Conservation (phyloP, 805 yeast genomes). For the Nakazawaea sp. region DNA sequence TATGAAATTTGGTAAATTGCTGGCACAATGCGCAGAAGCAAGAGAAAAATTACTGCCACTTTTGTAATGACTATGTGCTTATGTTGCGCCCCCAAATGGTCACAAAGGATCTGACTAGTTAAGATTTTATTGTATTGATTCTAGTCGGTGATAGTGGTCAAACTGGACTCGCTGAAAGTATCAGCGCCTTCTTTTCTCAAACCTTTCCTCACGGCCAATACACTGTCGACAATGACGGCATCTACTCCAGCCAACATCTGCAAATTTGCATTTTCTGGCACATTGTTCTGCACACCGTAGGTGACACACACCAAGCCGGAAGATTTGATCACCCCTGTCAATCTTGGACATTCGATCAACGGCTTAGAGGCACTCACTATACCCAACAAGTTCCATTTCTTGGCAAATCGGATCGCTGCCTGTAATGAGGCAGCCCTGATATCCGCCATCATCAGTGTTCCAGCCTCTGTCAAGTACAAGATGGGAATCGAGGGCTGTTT, state of each 20-base stretch:
- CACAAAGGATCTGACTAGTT: too few relatives aligned
- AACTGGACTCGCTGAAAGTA: constrained; percentile 4
- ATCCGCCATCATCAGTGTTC: constrained; percentile 83
- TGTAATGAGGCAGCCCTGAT: constrained; percentile 82
- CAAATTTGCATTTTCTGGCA: constrained; percentile 72
- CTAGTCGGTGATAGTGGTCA: too few relatives aligned
- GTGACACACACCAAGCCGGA: constrained; percentile 91
- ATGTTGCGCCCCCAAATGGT: too few relatives aligned
- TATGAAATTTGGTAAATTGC: too few relatives aligned
- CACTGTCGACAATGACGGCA: constrained; percentile 97
- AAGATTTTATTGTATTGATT: too few relatives aligned
- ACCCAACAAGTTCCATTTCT: constrained; percentile 86
- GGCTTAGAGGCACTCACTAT: constrained; percentile 87
- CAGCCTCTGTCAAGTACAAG: constrained; percentile 82
- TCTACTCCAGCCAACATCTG: constrained; percentile 95
- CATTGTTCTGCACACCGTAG: constrained; percentile 79
- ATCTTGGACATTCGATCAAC: constrained; percentile 80
- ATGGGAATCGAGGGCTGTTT: constrained; percentile 94
- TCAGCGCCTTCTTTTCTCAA: constrained; percentile 30
- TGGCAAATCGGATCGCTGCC: constrained; percentile 85
- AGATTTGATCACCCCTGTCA: constrained; percentile 85
- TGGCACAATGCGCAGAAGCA: too few relatives aligned
- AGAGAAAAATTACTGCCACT: too few relatives aligned
- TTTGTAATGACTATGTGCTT: too few relatives aligned
- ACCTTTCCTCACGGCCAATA: constrained; percentile 85